Evolutionary conservation across 2,329 filamentous ascomycete species (phyloP).

Genomic region (Fusarium tanahbumbuense): DNA sequence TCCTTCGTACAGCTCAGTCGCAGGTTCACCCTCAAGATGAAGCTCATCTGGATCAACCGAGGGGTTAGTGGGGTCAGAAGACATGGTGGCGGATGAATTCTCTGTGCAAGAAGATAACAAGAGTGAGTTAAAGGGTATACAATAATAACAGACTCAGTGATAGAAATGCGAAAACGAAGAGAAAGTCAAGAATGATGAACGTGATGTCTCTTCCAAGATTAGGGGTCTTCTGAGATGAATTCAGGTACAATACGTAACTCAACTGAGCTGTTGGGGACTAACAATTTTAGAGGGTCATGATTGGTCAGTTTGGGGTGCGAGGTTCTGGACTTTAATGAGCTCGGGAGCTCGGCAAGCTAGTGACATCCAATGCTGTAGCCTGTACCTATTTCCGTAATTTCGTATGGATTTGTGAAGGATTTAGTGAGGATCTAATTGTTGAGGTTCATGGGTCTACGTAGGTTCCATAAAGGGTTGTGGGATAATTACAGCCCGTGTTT

Average conservation of each 20-base stretch:
- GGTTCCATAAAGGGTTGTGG: background rate
- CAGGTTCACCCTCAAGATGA: slow-evolving; percentile 58
- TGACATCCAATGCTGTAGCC: background rate
- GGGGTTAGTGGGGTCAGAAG: slow-evolving; percentile 42
- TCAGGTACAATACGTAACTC: slow-evolving; percentile 21
- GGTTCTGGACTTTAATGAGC: slow-evolving; percentile 10
- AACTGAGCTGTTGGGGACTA: slow-evolving; percentile 32
- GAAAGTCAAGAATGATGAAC: background rate
- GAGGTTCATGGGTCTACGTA: background rate
- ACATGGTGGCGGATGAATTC: slow-evolving; percentile 18
- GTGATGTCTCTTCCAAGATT: slow-evolving; percentile 22
- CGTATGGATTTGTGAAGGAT: background rate
- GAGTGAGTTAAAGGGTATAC: background rate
- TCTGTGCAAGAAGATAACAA: background rate
- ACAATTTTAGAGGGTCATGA: slow-evolving; percentile 27
- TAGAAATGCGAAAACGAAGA: background rate
- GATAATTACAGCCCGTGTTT: background rate
- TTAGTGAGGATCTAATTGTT: background rate
- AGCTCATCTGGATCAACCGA: slow-evolving; percentile 38
- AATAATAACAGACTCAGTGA: background rate
- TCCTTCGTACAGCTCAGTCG: slow-evolving; percentile 69
- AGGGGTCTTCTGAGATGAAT: slow-evolving; percentile 4
- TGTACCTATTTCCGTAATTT: background rate
- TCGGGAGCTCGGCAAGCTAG: slow-evolving; percentile 3
- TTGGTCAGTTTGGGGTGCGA: slow-evolving; percentile 25